Base-by-base conservation (phyloP, 2,329 filamentous ascomycete genomes). In the Pyrenochaeta sp. region DNA sequence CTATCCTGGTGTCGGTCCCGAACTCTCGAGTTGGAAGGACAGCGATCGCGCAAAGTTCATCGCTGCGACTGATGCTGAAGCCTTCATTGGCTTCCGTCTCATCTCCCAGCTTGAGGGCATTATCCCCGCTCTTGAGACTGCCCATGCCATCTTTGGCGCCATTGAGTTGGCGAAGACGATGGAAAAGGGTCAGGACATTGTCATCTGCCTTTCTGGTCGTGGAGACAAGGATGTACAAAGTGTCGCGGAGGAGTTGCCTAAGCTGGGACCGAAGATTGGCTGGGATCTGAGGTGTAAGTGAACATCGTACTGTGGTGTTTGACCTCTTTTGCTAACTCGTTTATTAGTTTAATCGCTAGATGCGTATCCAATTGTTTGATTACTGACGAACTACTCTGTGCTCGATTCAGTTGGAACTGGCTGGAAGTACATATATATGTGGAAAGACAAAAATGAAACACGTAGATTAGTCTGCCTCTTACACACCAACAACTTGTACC, bases 191-290 rank as follows among this genome's bases (percentile, higher is more conserved):
- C 81, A 97, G 79, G 92, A 98, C 71, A 80, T 99, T 23, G 94
- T 99, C 54, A 93, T 99, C 59, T 98, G 94, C 78, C 77, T 99
- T 32, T 96, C 90, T 72, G 95, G 95, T 7, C 84, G 95, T 66
- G 95, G 95, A 59, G 95, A 99, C 78, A 99, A 99, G 86, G 95
- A 99, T 73, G 95, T 99, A 54, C 93, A 99, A 85, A 96, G 91
- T 69, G 94, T 99, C 45, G 95, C 95, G 0, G 95, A 99, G 72
- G 92, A 96, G 79, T 79, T 99, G 72, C 94, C 94, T 15, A 90
- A 84, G 64, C 77, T 99, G 58, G 94, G 95, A 0, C 95, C 95
- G 7, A 83, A 90, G 81, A 98, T 99, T 77, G 92, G 83, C 42
- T 88, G 86, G 86, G 85, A 88, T 72, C 68, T 88, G 77, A 80